A percentile compares a stretch with the other conserved stretches of the same genome.
phyloP scores from a whole-genome alignment of 257 asterid species.

The Salvia splendens region DNA sequence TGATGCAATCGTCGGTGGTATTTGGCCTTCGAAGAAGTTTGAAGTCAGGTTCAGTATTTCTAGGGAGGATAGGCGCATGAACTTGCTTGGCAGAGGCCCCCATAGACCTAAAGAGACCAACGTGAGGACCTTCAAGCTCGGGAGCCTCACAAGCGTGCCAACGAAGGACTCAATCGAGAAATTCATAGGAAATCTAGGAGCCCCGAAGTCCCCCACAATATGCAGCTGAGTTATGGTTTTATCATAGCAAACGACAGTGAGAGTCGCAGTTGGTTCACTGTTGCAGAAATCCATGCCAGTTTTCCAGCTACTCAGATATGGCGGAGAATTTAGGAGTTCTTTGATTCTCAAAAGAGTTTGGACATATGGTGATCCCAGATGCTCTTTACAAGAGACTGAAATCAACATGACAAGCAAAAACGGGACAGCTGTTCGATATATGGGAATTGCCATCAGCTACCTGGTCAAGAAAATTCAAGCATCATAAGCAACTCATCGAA shows the following conservation, averaged over 20 bases:
- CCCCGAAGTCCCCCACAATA: constrained; percentile 49
- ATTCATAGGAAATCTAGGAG: constrained; percentile 50
- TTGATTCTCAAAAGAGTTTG: constrained; percentile 54
- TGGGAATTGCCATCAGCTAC: constrained; percentile 41
- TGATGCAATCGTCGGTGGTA: constrained; percentile 51
- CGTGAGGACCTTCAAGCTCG: constrained; percentile 70
- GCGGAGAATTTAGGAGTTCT: constrained; percentile 54
- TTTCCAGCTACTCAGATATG: constrained; percentile 44
- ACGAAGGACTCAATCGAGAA: constrained; percentile 72
- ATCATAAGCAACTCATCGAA: background rate
- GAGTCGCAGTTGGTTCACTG: constrained; percentile 46
- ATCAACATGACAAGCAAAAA: constrained; percentile 38
- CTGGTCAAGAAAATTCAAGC: constrained; percentile 20
- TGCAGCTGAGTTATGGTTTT: constrained; percentile 78
- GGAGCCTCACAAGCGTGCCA: constrained; percentile 53
- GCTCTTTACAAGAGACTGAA: constrained; percentile 47
- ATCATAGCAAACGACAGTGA: constrained; percentile 75
- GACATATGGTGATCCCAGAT: constrained; percentile 53
- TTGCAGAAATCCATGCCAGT: constrained; percentile 64
- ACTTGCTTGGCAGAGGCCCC: constrained; percentile 62
- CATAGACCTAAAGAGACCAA: constrained; percentile 82
- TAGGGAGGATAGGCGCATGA: constrained; percentile 54
- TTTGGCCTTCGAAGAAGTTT: constrained; percentile 62
- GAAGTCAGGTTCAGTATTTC: constrained; percentile 81
- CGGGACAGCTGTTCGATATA: constrained; percentile 18